Evolutionary conservation across 2,329 filamentous ascomycete species (phyloP).

Genomic region (Colletotrichum paranaense): DNA sequence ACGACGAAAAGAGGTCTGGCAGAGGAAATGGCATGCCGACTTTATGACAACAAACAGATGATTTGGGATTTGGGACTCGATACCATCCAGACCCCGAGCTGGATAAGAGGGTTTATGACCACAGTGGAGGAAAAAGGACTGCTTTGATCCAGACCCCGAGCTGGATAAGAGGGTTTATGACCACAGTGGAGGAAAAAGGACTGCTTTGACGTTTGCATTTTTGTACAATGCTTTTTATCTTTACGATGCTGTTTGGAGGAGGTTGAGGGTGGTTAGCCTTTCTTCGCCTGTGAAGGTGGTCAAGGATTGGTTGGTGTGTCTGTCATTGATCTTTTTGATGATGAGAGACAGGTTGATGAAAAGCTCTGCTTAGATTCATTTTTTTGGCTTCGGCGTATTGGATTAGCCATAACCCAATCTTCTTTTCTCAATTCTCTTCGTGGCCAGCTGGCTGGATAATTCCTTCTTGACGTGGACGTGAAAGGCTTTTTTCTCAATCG

Average conservation of each 20-base stretch:
- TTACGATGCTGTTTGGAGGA: not conserved
- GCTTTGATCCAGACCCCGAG: slow-evolving; percentile 13
- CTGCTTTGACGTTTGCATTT: slow-evolving; percentile 17
- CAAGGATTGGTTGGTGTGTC: not conserved
- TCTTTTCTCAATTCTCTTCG: slow-evolving; percentile 17
- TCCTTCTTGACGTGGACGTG: not conserved
- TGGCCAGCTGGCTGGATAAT: not conserved
- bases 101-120: slow-evolving; percentile 23
- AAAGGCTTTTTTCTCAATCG: not conserved
- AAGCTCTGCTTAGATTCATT: slow-evolving; percentile 15
- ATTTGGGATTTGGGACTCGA: slow-evolving; percentile 18
- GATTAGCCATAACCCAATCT: slow-evolving; percentile 27
- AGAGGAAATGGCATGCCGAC: slow-evolving; percentile 23
- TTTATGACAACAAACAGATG: slow-evolving; percentile 29
- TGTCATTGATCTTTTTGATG: slow-evolving; percentile 8
- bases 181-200: not conserved
- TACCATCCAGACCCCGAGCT: slow-evolving; percentile 26
- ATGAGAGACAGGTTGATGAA: slow-evolving; percentile 20
- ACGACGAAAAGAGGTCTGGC: slow-evolving; percentile 30
- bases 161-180: slow-evolving; percentile 27
- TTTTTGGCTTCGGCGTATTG: slow-evolving; percentile 19
- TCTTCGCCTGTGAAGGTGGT: not conserved
- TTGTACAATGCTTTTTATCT: slow-evolving; percentile 24
- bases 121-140: slow-evolving; percentile 3
- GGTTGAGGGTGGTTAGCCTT: not conserved